phyloP scores from a whole-genome alignment of 345 rosid species.

The Laguncularia racemosa region DNA sequence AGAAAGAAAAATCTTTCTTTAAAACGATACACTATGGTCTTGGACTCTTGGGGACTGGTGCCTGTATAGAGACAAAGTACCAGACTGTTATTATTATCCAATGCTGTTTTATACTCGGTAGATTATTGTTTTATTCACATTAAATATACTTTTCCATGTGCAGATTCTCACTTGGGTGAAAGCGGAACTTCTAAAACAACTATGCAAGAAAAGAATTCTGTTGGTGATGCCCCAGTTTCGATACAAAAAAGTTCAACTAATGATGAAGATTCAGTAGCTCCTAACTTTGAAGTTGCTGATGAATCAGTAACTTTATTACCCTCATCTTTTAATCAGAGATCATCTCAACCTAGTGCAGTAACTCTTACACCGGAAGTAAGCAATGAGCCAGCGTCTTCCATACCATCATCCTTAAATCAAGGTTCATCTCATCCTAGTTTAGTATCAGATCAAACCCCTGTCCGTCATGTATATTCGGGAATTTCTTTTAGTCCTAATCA shows the following conservation, averaged over 20 bases:
- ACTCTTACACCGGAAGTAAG: constrained; percentile 15
- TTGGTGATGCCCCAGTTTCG: constrained; percentile 13
- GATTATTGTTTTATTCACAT: too few species aligned
- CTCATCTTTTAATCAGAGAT: constrained; percentile 21
- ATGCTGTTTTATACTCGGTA: too few species aligned
- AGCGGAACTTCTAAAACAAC: constrained; percentile 4
- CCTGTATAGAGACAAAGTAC: too few species aligned
- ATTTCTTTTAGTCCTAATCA: constrained; percentile 33
- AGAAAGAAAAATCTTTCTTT: too few species aligned
- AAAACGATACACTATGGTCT: too few species aligned
- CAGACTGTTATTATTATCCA: too few species aligned
- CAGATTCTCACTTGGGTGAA: neutral
- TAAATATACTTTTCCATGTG: too few species aligned
- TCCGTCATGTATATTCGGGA: neutral
- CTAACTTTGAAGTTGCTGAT: constrained; percentile 15
- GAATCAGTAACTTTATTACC: constrained; percentile 13
- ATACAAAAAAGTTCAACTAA: neutral
- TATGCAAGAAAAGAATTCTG: neutral
- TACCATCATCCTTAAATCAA: constrained; percentile 21
- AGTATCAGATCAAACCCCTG: constrained; percentile 14
- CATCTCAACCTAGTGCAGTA: constrained; percentile 20
- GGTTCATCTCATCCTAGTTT: constrained; percentile 19
- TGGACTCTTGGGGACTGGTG: too few species aligned
- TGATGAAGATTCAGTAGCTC: constrained; percentile 14
- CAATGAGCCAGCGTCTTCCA: constrained; percentile 16